phyloP scores from a whole-genome alignment of 257 asterid genomes.

The Hygrophila difformis region DNA sequence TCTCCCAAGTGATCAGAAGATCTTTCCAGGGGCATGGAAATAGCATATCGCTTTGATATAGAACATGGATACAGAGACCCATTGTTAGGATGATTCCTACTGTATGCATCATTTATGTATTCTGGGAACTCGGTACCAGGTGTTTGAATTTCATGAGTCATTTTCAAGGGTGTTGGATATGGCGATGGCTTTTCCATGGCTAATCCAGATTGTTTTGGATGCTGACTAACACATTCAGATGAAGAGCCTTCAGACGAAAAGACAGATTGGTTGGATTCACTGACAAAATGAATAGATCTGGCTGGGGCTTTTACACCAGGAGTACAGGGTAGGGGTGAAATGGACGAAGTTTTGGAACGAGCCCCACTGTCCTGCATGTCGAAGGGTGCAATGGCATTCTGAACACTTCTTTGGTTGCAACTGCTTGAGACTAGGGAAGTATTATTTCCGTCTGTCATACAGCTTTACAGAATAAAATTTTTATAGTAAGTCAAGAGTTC shows the following conservation, averaged over 20 bases:
- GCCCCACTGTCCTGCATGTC: conserved; percentile 15
- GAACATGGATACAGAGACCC: conserved; percentile 42
- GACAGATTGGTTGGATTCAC: conserved; percentile 28
- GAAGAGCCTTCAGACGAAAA: conserved; percentile 39
- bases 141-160: conserved; percentile 55
- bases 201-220: conserved; percentile 27
- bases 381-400: conserved; percentile 18
- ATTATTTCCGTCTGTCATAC: conserved; percentile 42
- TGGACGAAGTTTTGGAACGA: conserved; percentile 22
- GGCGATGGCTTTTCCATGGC: conserved; percentile 33
- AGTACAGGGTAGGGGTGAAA: conserved; percentile 22
- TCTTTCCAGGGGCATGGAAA: conserved; percentile 20
- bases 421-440: conserved; percentile 25
- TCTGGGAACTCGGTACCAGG: conserved; percentile 58
- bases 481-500: conserved; percentile 2
- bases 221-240: conserved; percentile 30
- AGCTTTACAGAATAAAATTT: conserved; percentile 25
- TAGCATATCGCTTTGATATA: conserved; percentile 26
- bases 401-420: conserved; percentile 16
- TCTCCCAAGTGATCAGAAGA: conserved; percentile 20
- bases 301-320: conserved; percentile 24
- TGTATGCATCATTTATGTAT: conserved; percentile 20
- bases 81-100: conserved; percentile 26
- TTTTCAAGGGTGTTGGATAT: conserved; percentile 42
- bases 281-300: conserved; percentile 39